Base-by-base conservation (phyloP, 352 stramenopile species). In the Globisporangium alternatum region DNA sequence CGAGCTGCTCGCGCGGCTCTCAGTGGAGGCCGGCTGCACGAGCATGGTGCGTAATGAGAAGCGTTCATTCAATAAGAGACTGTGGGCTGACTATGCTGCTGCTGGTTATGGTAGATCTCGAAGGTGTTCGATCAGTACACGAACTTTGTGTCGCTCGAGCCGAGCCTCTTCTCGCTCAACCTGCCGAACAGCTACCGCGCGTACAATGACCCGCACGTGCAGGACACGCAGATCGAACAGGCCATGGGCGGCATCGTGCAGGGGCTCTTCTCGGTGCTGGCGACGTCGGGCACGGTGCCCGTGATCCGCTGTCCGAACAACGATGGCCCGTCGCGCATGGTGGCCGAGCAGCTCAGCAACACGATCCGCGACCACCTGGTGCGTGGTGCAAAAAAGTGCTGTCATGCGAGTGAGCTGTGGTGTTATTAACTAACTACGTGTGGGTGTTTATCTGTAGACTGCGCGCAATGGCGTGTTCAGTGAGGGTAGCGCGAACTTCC, bases 111-210 rank as follows among this genome's bases (percentile, higher is more conserved):
- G 19, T 69, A 86, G 65, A 96, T 99, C 72, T 88, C 92, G 51
- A 97, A 97, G 65, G 86, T 99, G 9, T 98, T 93, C 68, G 97
- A 99, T 76, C 91, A 98, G 76, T 98, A 98, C 76, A 86, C 98
- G 15, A 97, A 99, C 76, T 99, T 99, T 71, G 91, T 98, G 10
- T 97, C 95, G 39, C 73, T 99, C 12, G 97, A 99, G 77, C 83
- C 91, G 54, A 81, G 87, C 68, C 76, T 99, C 12, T 99, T 99
- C 71, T 96, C 86, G 35, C 75, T 99, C 17, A 95, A 98, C 56
- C 83, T 98, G 15, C 65, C 80, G 5, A 77, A 97, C 47, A 98
- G 93, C 67, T 99, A 99, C 81, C 77, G 81, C 28, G 76, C 88
- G 52, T 98, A 98, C 76, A 99, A 99, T 77, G 86, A 96, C 58